Percentiles rank a stretch among this genome's conserved stretches.
Conservation (phyloP, 306 rosid genomes). For the Datisca glomerata region DNA sequence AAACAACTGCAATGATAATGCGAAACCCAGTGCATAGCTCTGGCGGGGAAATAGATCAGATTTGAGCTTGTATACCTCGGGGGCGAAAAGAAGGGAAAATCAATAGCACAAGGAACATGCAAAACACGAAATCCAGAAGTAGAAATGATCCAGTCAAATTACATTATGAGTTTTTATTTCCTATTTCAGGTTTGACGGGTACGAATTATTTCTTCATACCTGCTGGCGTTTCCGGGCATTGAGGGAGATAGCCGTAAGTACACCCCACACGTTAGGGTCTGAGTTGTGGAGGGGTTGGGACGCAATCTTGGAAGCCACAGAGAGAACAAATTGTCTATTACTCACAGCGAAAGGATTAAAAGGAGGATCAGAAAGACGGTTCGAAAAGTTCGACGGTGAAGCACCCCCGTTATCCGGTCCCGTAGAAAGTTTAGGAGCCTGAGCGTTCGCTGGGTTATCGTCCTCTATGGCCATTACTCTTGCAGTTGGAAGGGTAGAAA, state of each 20-base stretch:
- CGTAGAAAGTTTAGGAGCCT: background rate
- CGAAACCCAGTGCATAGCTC: too few relatives aligned
- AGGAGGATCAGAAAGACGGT: background rate
- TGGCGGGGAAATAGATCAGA: too few relatives aligned
- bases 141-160: too few relatives aligned
- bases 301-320: constrained; percentile 58
- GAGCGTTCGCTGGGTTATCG: constrained; percentile 4
- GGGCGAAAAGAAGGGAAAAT: too few relatives aligned
- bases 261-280: constrained; percentile 74
- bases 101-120: too few relatives aligned
- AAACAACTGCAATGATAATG: too few relatives aligned
- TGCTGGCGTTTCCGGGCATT: constrained; percentile 74
- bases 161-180: too few relatives aligned
- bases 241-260: constrained; percentile 83
- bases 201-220: too few relatives aligned
- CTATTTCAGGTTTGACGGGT: background rate
- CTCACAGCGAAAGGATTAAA: constrained; percentile 5
- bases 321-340: constrained; percentile 41
- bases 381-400: constrained; percentile 7
- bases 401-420: background rate
- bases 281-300: constrained; percentile 58
- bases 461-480: constrained; percentile 22
- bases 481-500: background rate
- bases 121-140: too few relatives aligned
- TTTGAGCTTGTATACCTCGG: too few relatives aligned